These are phyloP conservation scores for Myrmaecium sp. DNA, from an alignment of 2,329 filamentous ascomycete genomes.

Conservation along the genomic window DNA sequence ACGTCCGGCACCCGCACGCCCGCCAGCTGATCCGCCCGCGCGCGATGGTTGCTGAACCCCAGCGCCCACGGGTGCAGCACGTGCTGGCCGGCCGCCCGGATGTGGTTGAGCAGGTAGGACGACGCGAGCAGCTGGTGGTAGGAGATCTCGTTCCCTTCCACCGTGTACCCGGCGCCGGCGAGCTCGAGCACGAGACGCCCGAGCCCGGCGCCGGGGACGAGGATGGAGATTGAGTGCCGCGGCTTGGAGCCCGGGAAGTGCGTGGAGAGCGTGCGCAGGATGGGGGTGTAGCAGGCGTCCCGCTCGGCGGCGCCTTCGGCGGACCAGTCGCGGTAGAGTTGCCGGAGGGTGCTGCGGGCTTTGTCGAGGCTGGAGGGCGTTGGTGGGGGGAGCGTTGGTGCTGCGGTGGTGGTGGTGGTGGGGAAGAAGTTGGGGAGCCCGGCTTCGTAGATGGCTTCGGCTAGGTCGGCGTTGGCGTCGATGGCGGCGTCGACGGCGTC, in stretches of 20 bases:
- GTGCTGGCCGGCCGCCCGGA: conserved; percentile 42
- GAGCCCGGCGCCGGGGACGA: conserved; percentile 81
- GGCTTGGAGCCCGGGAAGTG: conserved; percentile 20
- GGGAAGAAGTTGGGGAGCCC: conserved; percentile 18
- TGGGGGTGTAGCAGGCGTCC: conserved; percentile 57
- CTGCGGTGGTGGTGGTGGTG: conserved; percentile 14
- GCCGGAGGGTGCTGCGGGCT: conserved; percentile 76
- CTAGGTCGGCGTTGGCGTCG: conserved; percentile 69
- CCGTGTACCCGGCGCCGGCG: conserved; percentile 51
- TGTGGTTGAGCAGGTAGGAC: conserved; percentile 56
- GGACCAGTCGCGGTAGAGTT: conserved; percentile 93
- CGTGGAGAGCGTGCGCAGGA: conserved; percentile 46
- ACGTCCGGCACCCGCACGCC: conserved; percentile 65
- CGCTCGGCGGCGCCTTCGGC: conserved; percentile 58
- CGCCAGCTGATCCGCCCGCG: conserved; percentile 56
- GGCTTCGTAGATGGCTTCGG: conserved; percentile 54
- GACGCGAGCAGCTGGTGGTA: conserved; percentile 92
- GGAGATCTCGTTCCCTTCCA: conserved; percentile 86
- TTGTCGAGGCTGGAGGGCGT: conserved; percentile 70
- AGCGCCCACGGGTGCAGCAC: conserved; percentile 73
- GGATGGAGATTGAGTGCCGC: conserved; percentile 36
- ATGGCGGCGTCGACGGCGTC: conserved; percentile 73
- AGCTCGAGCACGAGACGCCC: conserved; percentile 83
- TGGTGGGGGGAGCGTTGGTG: conserved; percentile 49
- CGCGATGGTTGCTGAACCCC: conserved; percentile 71